phyloP scores from a whole-genome alignment of 306 rosid species.

The Pterocarpus macrocarpus region DNA sequence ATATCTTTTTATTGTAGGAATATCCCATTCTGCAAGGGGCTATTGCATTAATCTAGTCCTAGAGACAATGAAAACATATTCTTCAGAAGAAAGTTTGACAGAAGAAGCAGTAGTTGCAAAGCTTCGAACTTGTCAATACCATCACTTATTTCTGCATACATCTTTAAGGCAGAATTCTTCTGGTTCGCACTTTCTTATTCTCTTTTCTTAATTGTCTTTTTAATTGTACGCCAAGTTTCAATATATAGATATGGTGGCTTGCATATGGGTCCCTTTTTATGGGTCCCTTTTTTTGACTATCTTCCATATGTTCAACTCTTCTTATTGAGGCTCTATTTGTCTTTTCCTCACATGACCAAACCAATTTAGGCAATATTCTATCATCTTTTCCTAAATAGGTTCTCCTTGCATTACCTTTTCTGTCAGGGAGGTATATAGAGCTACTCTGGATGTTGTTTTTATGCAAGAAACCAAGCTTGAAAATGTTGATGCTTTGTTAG shows the following conservation, averaged over 20 bases:
- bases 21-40: slow-evolving; percentile 93
- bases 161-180: slow-evolving; percentile 80
- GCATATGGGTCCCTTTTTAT: too few relatives aligned
- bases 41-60: slow-evolving; percentile 80
- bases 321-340: too few relatives aligned
- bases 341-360: too few relatives aligned
- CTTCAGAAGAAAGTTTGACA: slow-evolving; percentile 88
- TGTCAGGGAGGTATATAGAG: too few relatives aligned
- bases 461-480: too few relatives aligned
- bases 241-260: not conserved
- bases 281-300: too few relatives aligned
- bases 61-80: slow-evolving; percentile 94
- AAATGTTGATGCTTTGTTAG: too few relatives aligned
- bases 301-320: too few relatives aligned
- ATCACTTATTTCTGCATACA: slow-evolving; percentile 85
- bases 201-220: not conserved
- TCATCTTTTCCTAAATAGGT: too few relatives aligned
- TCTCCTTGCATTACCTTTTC: too few relatives aligned
- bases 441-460: too few relatives aligned
- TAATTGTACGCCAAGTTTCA: not conserved
- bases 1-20: slow-evolving; percentile 59
- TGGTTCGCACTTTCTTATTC: slow-evolving; percentile 59
- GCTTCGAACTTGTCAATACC: slow-evolving; percentile 92
- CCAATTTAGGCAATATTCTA: too few relatives aligned
- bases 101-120: slow-evolving; percentile 93